Conservation (phyloP, 495 filamentous ascomycete species). For the Glarea lozoyensis region DNA sequence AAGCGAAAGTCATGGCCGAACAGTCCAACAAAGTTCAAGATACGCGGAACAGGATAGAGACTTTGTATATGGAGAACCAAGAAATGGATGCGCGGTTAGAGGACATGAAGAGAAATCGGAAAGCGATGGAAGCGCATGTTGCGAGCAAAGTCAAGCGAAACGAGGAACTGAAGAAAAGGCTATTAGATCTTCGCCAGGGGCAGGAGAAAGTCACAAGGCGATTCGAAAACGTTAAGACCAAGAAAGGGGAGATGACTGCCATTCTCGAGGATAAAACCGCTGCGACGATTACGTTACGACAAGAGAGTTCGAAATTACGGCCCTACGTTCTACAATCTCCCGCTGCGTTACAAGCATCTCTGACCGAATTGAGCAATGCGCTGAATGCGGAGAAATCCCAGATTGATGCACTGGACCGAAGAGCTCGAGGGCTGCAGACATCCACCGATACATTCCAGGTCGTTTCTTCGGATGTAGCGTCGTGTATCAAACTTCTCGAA, state of each 20-base stretch:
- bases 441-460: constrained; percentile 81
- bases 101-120: constrained; percentile 68
- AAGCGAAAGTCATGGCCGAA: constrained; percentile 75
- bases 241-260: constrained; percentile 61
- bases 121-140: constrained; percentile 68
- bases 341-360: constrained; percentile 66
- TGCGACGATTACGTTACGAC: constrained; percentile 42
- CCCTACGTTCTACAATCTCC: constrained; percentile 90
- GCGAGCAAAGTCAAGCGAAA: constrained; percentile 75
- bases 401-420: constrained; percentile 79
- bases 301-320: constrained; percentile 78
- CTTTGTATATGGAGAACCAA: constrained; percentile 77
- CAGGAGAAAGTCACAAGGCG: constrained; percentile 73
- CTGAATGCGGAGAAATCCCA: constrained; percentile 67
- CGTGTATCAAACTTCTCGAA: constrained; percentile 79
- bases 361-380: constrained; percentile 71
- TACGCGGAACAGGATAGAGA: constrained; percentile 77
- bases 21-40: constrained; percentile 85
- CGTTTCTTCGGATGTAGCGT: constrained; percentile 71
- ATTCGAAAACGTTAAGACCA: constrained; percentile 63
- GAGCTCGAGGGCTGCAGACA: constrained; percentile 83
- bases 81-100: constrained; percentile 71
- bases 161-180: constrained; percentile 68
- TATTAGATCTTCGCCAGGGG: constrained; percentile 66
- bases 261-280: constrained; percentile 75